Conservation (phyloP, 176 grass and related monocot species). For the Phoenix roebelenii region DNA sequence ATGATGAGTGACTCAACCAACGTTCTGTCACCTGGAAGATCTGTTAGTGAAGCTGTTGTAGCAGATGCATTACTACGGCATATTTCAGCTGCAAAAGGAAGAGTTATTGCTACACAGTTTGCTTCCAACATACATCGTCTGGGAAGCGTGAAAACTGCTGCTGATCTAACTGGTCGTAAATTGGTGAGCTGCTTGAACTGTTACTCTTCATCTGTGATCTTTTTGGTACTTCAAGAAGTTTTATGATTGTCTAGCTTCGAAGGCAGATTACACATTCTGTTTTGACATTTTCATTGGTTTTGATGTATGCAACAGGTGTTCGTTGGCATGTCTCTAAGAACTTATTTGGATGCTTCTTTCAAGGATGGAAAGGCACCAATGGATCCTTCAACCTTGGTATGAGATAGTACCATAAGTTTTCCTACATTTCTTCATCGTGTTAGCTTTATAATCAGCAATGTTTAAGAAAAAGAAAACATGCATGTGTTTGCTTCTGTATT, state of each 20-base stretch:
- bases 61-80: slow-evolving; percentile 64
- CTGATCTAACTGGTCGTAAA: slow-evolving; percentile 85
- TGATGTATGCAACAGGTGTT: slow-evolving; percentile 66
- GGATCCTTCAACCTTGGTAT: slow-evolving; percentile 99
- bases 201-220: slow-evolving; percentile 1
- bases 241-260: no score
- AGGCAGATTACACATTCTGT: no score
- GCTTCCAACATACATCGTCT: slow-evolving; percentile 99
- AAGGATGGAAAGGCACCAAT: slow-evolving; percentile 97
- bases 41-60: slow-evolving; percentile 88
- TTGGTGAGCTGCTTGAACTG: slow-evolving; percentile 40
- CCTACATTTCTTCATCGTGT: slow-evolving; percentile 4
- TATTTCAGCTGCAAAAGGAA: slow-evolving; percentile 91
- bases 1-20: slow-evolving; percentile 99
- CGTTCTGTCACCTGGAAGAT: slow-evolving; percentile 95
- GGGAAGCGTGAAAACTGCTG: slow-evolving; percentile 96
- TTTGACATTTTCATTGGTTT: slow-evolving; percentile 2
- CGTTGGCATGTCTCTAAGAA: slow-evolving; percentile 96
- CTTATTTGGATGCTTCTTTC: slow-evolving; percentile 97
- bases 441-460: background rate
- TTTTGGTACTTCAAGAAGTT: background rate
- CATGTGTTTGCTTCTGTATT: background rate
- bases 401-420: background rate
- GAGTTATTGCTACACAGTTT: slow-evolving; percentile 97
- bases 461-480: background rate